These are phyloP conservation scores for Yueomyces sp. DNA, from an alignment of 805 yeast genomes.

Conservation along the genomic window DNA sequence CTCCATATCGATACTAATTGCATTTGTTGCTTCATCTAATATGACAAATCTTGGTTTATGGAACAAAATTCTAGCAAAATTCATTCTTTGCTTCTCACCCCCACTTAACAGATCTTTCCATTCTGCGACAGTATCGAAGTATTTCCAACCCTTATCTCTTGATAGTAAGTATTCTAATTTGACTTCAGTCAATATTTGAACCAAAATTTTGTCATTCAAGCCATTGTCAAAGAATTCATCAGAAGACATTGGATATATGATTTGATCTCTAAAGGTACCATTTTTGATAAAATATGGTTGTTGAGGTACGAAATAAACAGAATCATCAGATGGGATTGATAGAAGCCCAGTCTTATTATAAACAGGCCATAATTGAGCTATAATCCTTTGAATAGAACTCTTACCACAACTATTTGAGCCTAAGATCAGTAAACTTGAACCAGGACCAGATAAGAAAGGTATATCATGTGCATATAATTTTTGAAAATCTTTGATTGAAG, in stretches of 20 bases:
- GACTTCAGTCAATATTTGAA: constrained; percentile 57
- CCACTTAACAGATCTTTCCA: constrained; percentile 93
- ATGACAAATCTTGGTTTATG: constrained; percentile 72
- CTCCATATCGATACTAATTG: constrained; percentile 81
- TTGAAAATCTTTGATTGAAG: constrained; percentile 11
- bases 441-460: not conserved
- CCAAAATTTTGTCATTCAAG: constrained; percentile 52
- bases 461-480: constrained; percentile 1
- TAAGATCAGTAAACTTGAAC: constrained; percentile 49
- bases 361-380: constrained; percentile 88
- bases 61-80: constrained; percentile 75
- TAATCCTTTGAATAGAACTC: constrained; percentile 67
- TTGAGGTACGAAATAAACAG: constrained; percentile 73
- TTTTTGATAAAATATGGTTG: constrained; percentile 62
- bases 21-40: constrained; percentile 89
- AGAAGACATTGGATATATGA: constrained; percentile 74
- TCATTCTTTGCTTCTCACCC: constrained; percentile 87
- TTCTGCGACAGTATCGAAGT: constrained; percentile 36
- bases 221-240: constrained; percentile 67
- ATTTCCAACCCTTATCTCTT: constrained; percentile 41
- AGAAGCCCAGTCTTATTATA: constrained; percentile 57
- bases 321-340: constrained; percentile 61
- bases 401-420: constrained; percentile 90
- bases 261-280: constrained; percentile 83
- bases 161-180: constrained; percentile 67